Percentiles rank a stretch among this genome's conserved stretches.
These are phyloP conservation scores for Hymenoscyphus salicellus DNA, from an alignment of 2,329 filamentous ascomycete species.

Conservation along the genomic window DNA sequence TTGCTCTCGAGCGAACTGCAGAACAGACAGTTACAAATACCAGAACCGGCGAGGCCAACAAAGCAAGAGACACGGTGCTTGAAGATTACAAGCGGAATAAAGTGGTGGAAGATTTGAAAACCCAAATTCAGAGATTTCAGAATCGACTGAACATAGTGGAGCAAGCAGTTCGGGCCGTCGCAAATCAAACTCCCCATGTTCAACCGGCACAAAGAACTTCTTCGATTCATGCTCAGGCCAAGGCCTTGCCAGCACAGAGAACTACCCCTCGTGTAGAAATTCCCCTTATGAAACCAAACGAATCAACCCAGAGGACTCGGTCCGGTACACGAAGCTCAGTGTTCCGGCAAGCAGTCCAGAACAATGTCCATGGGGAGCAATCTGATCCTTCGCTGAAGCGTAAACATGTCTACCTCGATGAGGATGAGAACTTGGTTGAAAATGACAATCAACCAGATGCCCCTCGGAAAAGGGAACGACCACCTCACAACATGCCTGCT, in stretches of 20 bases:
- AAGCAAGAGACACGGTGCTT: neutral
- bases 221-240: neutral
- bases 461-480: neutral
- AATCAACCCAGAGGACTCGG: neutral
- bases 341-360: too few species aligned
- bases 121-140: neutral
- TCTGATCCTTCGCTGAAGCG: constrained; percentile 7
- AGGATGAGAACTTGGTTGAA: neutral
- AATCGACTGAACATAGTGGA: neutral
- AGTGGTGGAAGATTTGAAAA: neutral
- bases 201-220: neutral
- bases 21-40: neutral
- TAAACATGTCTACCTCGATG: constrained; percentile 5
- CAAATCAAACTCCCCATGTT: neutral
- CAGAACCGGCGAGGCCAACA: neutral
- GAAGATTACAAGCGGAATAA: neutral
- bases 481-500: neutral
- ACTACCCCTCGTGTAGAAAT: constrained; percentile 10
- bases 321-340: neutral
- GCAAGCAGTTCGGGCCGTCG: neutral
- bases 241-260: neutral
- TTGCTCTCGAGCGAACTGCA: neutral
- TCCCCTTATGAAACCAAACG: neutral
- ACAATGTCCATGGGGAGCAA: neutral
- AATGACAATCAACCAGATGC: neutral